Evolutionary conservation across 257 asterid genomes (phyloP).

Genomic region (Solanum paucissectum): DNA sequence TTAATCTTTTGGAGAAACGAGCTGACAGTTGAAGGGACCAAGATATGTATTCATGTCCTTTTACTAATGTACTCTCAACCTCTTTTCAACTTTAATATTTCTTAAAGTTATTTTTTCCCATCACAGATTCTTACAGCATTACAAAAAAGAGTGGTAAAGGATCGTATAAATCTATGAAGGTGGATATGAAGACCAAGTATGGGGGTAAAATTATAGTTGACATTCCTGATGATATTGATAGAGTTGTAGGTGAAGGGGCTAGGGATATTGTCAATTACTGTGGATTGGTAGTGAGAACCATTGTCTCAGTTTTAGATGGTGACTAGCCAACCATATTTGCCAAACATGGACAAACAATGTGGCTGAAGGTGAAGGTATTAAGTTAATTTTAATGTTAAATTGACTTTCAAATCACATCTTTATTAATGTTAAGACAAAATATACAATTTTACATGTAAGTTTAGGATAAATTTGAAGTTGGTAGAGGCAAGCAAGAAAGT

Average conservation of each 20-base stretch:
- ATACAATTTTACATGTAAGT: neutral
- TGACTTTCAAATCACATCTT: neutral
- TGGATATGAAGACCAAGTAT: neutral
- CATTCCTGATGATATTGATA: neutral
- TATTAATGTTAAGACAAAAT: neutral
- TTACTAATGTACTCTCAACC: neutral
- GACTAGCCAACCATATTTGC: neutral
- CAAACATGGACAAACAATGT: neutral
- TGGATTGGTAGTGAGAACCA: neutral
- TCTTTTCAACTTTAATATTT: neutral
- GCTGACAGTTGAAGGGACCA: neutral
- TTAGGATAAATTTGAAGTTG: neutral
- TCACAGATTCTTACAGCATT: neutral
- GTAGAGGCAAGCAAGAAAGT: neutral
- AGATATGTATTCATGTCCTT: neutral
- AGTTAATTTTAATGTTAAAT: neutral
- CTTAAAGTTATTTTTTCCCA: neutral
- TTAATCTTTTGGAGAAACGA: neutral
- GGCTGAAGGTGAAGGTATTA: neutral
- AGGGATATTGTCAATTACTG: neutral
- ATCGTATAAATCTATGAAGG: neutral
- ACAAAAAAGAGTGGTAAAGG: neutral
- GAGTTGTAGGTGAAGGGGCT: neutral
- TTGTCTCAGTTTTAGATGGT: neutral
- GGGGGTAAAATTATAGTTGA: neutral